Evolutionary conservation across 345 rosid species (phyloP).

Genomic region (Nasturtium officinale): DNA sequence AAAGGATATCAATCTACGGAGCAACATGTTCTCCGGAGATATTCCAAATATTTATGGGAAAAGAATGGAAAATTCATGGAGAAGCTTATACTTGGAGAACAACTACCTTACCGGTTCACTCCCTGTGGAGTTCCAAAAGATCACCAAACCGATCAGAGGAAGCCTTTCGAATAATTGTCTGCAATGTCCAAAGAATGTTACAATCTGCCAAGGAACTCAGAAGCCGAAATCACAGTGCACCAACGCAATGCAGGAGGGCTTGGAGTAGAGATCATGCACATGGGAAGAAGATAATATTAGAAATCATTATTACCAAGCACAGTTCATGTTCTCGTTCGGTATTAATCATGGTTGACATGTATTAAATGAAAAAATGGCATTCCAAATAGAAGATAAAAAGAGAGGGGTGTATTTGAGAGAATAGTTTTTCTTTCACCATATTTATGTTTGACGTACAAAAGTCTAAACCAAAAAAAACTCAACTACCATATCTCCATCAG

Average conservation of each 20-base stretch:
- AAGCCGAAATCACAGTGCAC: constrained; percentile 52
- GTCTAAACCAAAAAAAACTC: constrained; percentile 12
- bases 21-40: constrained; percentile 48
- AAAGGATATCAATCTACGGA: constrained; percentile 48
- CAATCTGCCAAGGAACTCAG: constrained; percentile 56
- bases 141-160: constrained; percentile 42
- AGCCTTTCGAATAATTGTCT: constrained; percentile 61
- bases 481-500: constrained; percentile 26
- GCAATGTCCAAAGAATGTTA: constrained; percentile 41
- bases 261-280: constrained; percentile 33
- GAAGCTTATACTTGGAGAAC: constrained; percentile 46
- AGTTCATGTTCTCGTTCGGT: constrained; percentile 29
- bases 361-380: constrained; percentile 9
- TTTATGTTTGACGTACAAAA: constrained; percentile 23
- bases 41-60: constrained; percentile 50
- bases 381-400: neutral
- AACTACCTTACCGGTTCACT: constrained; percentile 50
- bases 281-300: constrained; percentile 5
- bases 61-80: constrained; percentile 53
- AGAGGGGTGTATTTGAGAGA: constrained; percentile 25
- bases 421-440: constrained; percentile 30
- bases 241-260: constrained; percentile 33
- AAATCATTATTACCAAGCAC: constrained; percentile 9
- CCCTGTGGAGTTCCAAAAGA: constrained; percentile 46
- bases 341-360: constrained; percentile 29